Base-by-base conservation (phyloP, 139 green algal species). In the Picochlorum sp. region DNA sequence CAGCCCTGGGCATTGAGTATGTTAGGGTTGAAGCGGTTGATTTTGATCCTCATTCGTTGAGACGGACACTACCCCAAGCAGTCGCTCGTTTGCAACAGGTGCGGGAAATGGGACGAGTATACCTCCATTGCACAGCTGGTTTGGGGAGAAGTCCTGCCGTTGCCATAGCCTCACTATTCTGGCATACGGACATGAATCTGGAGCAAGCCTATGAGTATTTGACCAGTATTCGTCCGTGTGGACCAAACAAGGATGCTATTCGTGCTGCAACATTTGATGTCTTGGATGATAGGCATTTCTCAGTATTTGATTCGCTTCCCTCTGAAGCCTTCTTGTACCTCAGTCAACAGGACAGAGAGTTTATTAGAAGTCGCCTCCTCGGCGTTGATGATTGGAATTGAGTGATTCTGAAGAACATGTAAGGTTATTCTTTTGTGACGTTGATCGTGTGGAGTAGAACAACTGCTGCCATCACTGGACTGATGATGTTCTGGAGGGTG, bases 181-280 rank as follows among this genome's bases (percentile, higher is more conserved):
- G 80, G 75, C 81, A 79, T 41, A 21, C 24, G 15, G 60, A 68
- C 44, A 72, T 85, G 62, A 65, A 77, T 20, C 75, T 94, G 14
- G 74, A 90, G 41, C 66, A 85, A 37, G 84, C 85, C 0, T 95
- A 94, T 73, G 38, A 69, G 2, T 68, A 76, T 49, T 58, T 94
- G 28, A 95, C 88, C 5, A 59, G 56, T 52, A 84, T 92, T 41
- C 62, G 88, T 18, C 88, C 88, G 8, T 95, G 88, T 58, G 88
- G 88, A 1, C 88, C 88, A 16, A 92, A 87, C 24, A 67, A 63
- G 44, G 84, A 95, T 18, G 82, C 87, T 13, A 86, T 95, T 44
- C 68, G 85, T 0, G 86, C 76, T 8, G 87, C 76, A 18, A 85
- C 76, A 0, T 89, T 77, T 49, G 86, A 92, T 56, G 38, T 90